Base-by-base conservation (phyloP, 2,329 filamentous ascomycete genomes). In the Aspergillus udagawae region DNA sequence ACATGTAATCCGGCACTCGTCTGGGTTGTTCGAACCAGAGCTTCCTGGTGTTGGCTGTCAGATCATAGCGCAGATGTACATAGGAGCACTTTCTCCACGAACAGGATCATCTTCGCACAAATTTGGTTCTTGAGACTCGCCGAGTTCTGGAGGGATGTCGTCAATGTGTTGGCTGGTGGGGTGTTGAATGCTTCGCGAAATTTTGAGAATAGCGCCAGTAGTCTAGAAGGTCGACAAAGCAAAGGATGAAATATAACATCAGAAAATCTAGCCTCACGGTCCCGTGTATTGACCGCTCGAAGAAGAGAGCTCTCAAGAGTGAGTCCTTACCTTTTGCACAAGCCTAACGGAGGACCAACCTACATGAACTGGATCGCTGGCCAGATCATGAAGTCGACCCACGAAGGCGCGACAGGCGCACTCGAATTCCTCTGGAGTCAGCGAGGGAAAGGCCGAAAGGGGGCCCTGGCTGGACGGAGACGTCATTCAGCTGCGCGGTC, bases 401-500 rank as follows among this genome's bases (percentile, higher is more conserved):
- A 63, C 55, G 76, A 84, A 54, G 82, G 84, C 67, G 79, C 87
- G 83, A 70, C 88, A 90, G 54, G 81, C 83, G 66, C 85, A 80
- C 53, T 82, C 74, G 62, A 91, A 91, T 67, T 90, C 87, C 44
- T 84, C 80, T 10, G 74, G 66, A 10, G 75, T 82, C 28, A 91
- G 79, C 57, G 82, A 83, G 6, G 88, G 88, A 67, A 87, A 91
- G 52, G 56, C 57, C 51, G 66, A 67, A 45, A 74, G 53, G 47
- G 61, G 53, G 38, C 23, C 38, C 49, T 52, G 50, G 23, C 9
- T 51, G 29, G 55, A 49, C n/a, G 47, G 29, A 41, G 41, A 51
- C 47, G 56, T 59, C 59, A 64, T 65, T 49, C 49, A 53, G 57
- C 57, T 48, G 52, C 21, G 3, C 12, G 12, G 23, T 23, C 23